Conservation (phyloP, 139 green algal species). For the Tetraselmis chui region DNA sequence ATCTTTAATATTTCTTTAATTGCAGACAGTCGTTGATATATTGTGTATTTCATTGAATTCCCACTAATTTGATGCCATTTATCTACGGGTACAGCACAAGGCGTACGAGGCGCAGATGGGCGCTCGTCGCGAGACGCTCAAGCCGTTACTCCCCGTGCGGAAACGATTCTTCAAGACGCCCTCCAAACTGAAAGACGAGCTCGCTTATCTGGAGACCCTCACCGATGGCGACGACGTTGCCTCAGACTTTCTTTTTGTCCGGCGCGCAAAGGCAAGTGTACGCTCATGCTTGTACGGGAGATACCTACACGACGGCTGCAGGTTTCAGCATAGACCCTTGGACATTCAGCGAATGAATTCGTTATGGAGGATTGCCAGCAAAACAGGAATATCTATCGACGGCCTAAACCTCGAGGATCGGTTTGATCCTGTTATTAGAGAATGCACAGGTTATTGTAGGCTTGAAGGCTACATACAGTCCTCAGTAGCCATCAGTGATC, state of each 20-base stretch:
- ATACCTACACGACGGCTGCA: too few relatives aligned
- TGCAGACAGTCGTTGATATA: neutral
- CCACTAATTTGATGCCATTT: neutral
- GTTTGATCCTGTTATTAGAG: too few relatives aligned
- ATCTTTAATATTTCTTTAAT: neutral
- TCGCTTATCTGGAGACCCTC: neutral
- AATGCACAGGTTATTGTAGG: too few relatives aligned
- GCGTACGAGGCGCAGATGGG: neutral
- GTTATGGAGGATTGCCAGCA: too few relatives aligned
- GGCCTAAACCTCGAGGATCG: too few relatives aligned
- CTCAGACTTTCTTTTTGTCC: neutral
- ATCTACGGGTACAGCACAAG: neutral
- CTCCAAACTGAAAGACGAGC: neutral
- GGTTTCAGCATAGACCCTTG: too few relatives aligned
- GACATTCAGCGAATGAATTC: too few relatives aligned
- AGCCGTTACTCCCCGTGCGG: neutral
- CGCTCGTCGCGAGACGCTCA: neutral
- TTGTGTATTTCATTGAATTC: too few relatives aligned
- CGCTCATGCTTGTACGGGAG: too few relatives aligned
- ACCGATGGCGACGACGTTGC: neutral
- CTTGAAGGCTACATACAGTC: too few relatives aligned
- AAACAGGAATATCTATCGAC: too few relatives aligned
- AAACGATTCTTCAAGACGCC: neutral
- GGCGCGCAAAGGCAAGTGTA: neutral
- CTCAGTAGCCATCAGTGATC: too few relatives aligned